A percentile compares a stretch with the other conserved stretches of the same genome.
These are phyloP conservation scores for Eimeria maxima DNA, from an alignment of 169 alveolate species.

Conservation along the genomic window DNA sequence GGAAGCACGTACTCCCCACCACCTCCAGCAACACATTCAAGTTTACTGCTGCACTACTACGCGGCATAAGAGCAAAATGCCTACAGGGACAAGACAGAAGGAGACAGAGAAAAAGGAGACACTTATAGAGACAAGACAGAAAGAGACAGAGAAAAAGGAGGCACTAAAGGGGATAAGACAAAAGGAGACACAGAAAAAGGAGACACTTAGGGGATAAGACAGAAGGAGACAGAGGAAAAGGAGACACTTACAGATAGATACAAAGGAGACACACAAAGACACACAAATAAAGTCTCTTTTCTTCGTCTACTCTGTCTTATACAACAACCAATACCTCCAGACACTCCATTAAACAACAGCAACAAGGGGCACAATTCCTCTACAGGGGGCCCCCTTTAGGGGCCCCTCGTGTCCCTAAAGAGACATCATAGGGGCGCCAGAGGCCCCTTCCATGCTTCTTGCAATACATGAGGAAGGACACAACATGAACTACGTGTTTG, in stretches of 20 bases:
- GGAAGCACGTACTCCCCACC: background rate
- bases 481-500: too few species aligned
- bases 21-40: background rate
- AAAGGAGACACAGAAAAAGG: background rate
- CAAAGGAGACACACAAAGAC: background rate
- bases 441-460: background rate
- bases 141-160: background rate
- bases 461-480: too few species aligned
- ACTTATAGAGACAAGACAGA: background rate
- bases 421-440: background rate
- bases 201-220: background rate
- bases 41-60: conserved; percentile 34
- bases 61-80: conserved; percentile 48
- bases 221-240: background rate
- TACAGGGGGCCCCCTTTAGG: too few species aligned
- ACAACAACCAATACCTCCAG: too few species aligned
- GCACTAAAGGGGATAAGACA: background rate
- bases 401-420: background rate
- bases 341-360: too few species aligned
- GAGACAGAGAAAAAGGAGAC: background rate
- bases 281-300: background rate
- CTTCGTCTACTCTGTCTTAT: too few species aligned
- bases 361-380: background rate
- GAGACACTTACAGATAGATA: background rate
- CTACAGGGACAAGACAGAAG: background rate